Base-by-base conservation (phyloP, 1,284 basidiomycete genomes). In the Ustilago cynodontis region DNA sequence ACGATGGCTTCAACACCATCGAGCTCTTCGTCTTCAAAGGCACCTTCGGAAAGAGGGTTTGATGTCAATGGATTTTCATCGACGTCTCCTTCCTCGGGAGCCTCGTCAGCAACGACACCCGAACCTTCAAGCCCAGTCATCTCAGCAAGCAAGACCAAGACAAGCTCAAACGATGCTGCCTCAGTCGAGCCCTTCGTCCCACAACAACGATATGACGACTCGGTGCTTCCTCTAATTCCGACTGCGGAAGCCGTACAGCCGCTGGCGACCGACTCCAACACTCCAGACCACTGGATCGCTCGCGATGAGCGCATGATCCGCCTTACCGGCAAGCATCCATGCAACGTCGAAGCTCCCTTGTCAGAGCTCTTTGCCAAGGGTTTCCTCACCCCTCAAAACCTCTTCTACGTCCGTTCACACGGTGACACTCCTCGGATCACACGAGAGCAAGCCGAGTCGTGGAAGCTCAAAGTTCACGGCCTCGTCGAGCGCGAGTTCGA, bases 371-470 rank as follows among this genome's bases (percentile, higher is more conserved):
- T 89, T 78, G 78, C 86, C 9, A 86, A 87, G 4, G 88, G 91
- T 20, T 92, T 92, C 80, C 79, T 92, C 53, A 92, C 91, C 0
- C 90, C 91, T 0, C 88, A 88, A 43, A 88, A 89, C 67, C 87
- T 92, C n/a, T 90, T 91, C 84, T 92, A 89, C 79, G 91, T 92
- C 20, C 89, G 91, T 22, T 91, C 90, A 71, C 91, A 92, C 78
- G 91, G 91, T 18, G 88, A 90, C 2, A 90, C 91, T 2, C 91
- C 91, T 0, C 82, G 85, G 20, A 86, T 91, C 22, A 86, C 87
- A 22, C 82, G 83, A 4, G 83, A 87, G 10, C 81, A 84, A 22
- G 86, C 87, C 6, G 78, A 80, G 3, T 79, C 86, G 18, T 92
- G 91, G 91, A 87, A 85, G 60, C 72, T 92, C 22, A 84, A 85